Percentiles rank a stretch among this genome's conserved stretches.
These are phyloP conservation scores for Cucumis melo DNA, from an alignment of 306 rosid species.

Conservation along the genomic window DNA sequence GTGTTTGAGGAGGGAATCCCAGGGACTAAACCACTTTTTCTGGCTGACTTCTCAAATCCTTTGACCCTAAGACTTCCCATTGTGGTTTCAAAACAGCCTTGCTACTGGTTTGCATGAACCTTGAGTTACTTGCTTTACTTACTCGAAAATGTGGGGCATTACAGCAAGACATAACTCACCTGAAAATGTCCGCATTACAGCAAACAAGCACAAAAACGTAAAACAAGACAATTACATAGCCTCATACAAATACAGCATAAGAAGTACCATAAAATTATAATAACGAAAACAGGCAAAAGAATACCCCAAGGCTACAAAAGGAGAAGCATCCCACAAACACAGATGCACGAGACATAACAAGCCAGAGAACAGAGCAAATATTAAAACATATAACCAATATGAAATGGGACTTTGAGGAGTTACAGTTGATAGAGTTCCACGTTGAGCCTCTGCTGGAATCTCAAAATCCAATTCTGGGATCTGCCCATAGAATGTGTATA, in stretches of 20 bases:
- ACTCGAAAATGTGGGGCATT: too few species aligned
- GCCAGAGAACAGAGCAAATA: not conserved
- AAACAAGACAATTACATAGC: not conserved
- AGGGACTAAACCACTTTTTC: too few species aligned
- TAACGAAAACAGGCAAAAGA: not conserved
- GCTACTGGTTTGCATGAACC: too few species aligned
- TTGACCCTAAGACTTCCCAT: too few species aligned
- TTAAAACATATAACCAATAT: not conserved
- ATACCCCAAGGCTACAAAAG: not conserved
- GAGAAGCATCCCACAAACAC: not conserved
- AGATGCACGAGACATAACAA: not conserved
- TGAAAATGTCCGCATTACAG: not conserved
- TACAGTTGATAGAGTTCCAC: conserved; percentile 89
- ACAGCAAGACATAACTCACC: not conserved
- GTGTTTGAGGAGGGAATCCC: too few species aligned
- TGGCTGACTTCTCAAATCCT: too few species aligned
- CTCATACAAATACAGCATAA: not conserved
- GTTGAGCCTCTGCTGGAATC: conserved; percentile 91
- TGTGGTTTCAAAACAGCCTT: too few species aligned
- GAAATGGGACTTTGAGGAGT: conserved; percentile 9
- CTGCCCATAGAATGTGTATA: conserved; percentile 31
- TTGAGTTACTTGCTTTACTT: too few species aligned
- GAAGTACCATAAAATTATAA: not conserved
- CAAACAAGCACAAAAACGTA: not conserved
- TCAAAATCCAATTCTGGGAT: conserved; percentile 89